Conservation (phyloP, 2,329 filamentous ascomycete species). For the Parafenestella ontariensis region DNA sequence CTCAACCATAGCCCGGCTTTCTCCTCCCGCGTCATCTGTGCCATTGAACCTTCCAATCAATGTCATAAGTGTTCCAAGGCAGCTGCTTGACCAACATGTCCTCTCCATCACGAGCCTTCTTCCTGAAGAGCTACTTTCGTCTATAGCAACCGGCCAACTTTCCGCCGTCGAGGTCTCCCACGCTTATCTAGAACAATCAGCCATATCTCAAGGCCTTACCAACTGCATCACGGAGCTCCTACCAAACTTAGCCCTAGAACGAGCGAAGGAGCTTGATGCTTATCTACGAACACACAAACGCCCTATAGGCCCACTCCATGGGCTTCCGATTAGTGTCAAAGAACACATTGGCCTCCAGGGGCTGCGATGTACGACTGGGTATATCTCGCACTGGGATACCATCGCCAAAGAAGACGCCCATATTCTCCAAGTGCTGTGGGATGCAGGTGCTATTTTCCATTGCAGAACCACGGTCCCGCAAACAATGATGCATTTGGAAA, state of each 20-base stretch:
- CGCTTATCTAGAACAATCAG: conserved; percentile 36
- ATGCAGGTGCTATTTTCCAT: conserved; percentile 60
- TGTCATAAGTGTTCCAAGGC: conserved; percentile 22
- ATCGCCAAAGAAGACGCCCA: conserved; percentile 35
- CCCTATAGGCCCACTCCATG: conserved; percentile 51
- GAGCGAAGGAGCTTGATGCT: conserved; percentile 48
- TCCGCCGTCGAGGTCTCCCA: conserved; percentile 33
- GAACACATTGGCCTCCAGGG: conserved; percentile 53
- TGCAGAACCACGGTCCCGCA: conserved; percentile 64
- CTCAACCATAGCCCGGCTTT: conserved; percentile 26
- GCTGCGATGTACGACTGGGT: conserved; percentile 48
- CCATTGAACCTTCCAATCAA: conserved; percentile 29
- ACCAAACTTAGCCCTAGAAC: conserved; percentile 48
- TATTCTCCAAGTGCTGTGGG: neutral
- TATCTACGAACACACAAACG: conserved; percentile 35
- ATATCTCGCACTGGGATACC: conserved; percentile 55
- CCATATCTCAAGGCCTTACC: conserved; percentile 33
- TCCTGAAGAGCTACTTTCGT: conserved; percentile 26
- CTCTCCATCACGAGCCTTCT: conserved; percentile 28
- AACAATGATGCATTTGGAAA: conserved; percentile 62
- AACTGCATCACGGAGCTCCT: conserved; percentile 52
- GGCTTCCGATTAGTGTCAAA: conserved; percentile 52
- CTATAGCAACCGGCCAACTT: conserved; percentile 25
- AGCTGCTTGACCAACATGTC: conserved; percentile 17
- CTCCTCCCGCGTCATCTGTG: conserved; percentile 24